phyloP scores from a whole-genome alignment of 192 early-diverging fungal genomes.

The Linderina pennispora region DNA sequence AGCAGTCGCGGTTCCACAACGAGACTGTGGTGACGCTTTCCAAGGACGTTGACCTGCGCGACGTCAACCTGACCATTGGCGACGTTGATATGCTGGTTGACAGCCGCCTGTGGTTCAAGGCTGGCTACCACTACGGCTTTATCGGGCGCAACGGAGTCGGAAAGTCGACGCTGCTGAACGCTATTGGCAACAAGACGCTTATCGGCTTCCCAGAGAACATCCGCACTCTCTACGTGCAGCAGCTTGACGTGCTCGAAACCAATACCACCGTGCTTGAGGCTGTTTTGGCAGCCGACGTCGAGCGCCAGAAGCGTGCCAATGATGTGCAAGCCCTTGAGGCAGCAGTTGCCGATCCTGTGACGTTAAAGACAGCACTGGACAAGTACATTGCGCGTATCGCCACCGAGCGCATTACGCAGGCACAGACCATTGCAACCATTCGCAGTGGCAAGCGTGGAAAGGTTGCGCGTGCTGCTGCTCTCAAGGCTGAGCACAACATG shows the following conservation, averaged over 20 bases:
- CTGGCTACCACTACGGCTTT: slow-evolving; percentile 71
- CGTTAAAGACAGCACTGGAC: slow-evolving; percentile 32
- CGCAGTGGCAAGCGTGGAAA: slow-evolving; percentile 62
- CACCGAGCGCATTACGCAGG: slow-evolving; percentile 26
- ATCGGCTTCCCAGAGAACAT: slow-evolving; percentile 82
- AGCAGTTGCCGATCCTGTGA: slow-evolving; percentile 25
- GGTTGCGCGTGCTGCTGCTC: slow-evolving; percentile 51
- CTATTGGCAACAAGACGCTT: slow-evolving; percentile 77
- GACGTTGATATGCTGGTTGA: slow-evolving; percentile 65
- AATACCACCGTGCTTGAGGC: slow-evolving; percentile 53
- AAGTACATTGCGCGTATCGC: slow-evolving; percentile 40
- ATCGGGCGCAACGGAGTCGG: slow-evolving; percentile 93
- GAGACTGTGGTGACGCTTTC: slow-evolving; percentile 73
- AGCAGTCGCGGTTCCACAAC: slow-evolving; percentile 78
- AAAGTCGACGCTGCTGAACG: slow-evolving; percentile 93
- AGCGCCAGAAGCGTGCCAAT: slow-evolving; percentile 45
- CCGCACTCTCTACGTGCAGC: slow-evolving; percentile 73
- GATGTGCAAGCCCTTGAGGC: slow-evolving; percentile 47
- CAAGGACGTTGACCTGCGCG: slow-evolving; percentile 74
- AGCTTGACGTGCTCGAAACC: slow-evolving; percentile 58
- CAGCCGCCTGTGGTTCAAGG: slow-evolving; percentile 67
- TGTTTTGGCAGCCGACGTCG: slow-evolving; percentile 59
- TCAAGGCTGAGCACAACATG: slow-evolving; percentile 45
- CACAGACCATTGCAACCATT: slow-evolving; percentile 55
- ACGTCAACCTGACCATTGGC: slow-evolving; percentile 72